Evolutionary conservation across 352 stramenopile genomes (phyloP).

Genomic region (Globisporangium apiculatum): DNA sequence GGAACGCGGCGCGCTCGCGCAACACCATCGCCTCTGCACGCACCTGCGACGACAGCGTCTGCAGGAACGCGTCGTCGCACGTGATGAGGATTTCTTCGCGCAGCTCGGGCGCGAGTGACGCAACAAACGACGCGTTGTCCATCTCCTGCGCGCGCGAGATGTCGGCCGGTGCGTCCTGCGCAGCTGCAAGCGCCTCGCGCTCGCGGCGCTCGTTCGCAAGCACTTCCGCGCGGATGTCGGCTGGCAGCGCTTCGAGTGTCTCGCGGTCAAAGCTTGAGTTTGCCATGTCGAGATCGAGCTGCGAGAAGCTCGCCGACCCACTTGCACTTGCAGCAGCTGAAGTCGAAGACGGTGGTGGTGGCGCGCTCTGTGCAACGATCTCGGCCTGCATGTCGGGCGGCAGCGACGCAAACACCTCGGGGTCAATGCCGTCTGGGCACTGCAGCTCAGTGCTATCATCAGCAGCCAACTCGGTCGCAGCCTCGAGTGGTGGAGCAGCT

Average conservation of each 20-base stretch:
- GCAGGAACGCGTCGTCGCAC: conserved; percentile 93
- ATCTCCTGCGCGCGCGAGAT: conserved; percentile 96
- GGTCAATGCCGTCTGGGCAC: conserved; percentile 94
- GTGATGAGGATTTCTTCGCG: conserved; percentile 96
- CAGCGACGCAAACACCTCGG: conserved; percentile 94
- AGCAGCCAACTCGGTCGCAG: too few relatives aligned
- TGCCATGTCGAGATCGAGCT: conserved; percentile 77
- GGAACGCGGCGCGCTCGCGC: conserved; percentile 88
- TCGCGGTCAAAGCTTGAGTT: conserved; percentile 93
- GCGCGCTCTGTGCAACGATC: conserved; percentile 81
- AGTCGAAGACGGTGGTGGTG: background rate
- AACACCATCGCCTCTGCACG: conserved; percentile 94
- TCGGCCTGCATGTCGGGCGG: conserved; percentile 96
- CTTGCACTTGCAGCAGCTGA: conserved; percentile 12
- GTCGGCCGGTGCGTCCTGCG: conserved; percentile 77
- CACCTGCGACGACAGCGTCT: conserved; percentile 91
- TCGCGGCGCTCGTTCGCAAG: conserved; percentile 95
- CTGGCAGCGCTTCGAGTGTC: conserved; percentile 93
- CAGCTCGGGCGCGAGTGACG: conserved; percentile 92
- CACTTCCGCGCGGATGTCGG: conserved; percentile 96
- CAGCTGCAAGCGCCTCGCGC: conserved; percentile 63
- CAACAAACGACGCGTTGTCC: conserved; percentile 97
- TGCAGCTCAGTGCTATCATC: conserved; percentile 14
- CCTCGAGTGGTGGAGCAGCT: too few relatives aligned
- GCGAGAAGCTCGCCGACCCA: conserved; percentile 59